A percentile compares a stretch with the other conserved stretches of the same genome.
These are phyloP conservation scores for Coemansia sp. DNA, from an alignment of 192 early-diverging fungal species.

Conservation along the genomic window DNA sequence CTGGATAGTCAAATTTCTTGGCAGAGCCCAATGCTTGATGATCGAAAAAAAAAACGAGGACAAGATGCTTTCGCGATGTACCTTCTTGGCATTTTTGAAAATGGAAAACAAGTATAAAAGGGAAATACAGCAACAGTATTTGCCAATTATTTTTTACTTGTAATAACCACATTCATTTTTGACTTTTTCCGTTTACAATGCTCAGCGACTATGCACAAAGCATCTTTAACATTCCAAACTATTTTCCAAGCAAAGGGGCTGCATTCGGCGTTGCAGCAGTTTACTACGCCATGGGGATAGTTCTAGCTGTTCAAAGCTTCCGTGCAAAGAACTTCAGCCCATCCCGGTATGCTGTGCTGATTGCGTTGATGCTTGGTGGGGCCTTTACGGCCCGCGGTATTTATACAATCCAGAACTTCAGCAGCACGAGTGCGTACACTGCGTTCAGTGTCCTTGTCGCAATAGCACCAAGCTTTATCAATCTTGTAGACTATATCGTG, in stretches of 20 bases:
- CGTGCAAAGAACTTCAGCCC: constrained; percentile 1
- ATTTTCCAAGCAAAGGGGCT: constrained; percentile 15
- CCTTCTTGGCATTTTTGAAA: too few species aligned
- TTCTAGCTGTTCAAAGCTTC: constrained; percentile 1
- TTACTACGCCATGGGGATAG: constrained; percentile 2
- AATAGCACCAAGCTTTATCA: constrained; percentile 15
- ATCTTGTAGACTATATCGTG: constrained; percentile 16
- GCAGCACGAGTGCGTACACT: not conserved
- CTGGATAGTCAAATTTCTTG: too few species aligned
- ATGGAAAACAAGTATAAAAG: too few species aligned
- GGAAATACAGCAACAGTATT: too few species aligned
- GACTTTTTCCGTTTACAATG: not conserved
- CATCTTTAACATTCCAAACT: constrained; percentile 10
- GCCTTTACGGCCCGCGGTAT: constrained; percentile 17
- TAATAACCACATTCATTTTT: too few species aligned
- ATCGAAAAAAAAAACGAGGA: too few species aligned
- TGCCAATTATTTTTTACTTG: too few species aligned
- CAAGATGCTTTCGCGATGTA: too few species aligned
- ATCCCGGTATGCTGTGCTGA: constrained; percentile 3
- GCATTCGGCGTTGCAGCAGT: constrained; percentile 11
- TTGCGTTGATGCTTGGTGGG: constrained; percentile 14
- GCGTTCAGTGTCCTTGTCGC: constrained; percentile 13
- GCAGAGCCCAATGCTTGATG: too few species aligned
- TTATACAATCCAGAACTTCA: not conserved
- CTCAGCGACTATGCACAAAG: not conserved